A percentile compares a stretch with the other conserved stretches of the same genome.
These are phyloP conservation scores for Hypholoma sublateritium DNA, from an alignment of 768 basidiomycete species.

Conservation along the genomic window DNA sequence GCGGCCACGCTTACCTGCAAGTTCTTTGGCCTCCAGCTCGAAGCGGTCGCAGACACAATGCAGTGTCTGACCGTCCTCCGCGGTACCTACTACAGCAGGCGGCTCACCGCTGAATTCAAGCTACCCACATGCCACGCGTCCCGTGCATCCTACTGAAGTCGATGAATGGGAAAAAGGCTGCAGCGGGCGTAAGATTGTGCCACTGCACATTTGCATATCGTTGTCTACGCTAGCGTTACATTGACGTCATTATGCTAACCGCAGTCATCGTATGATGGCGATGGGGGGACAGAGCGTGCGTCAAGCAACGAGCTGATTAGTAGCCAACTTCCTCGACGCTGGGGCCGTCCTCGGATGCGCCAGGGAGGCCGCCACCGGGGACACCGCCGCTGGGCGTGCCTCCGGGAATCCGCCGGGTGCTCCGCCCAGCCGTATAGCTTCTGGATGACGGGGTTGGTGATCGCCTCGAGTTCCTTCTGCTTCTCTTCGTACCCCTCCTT, in stretches of 20 bases:
- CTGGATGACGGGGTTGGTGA: constrained; percentile 75
- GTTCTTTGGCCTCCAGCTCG: too few species aligned
- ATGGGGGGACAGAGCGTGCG: constrained; percentile 7
- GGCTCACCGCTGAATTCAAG: too few species aligned
- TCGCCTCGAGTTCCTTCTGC: constrained; percentile 88
- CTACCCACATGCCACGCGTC: too few species aligned
- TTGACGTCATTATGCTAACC: constrained; percentile 24
- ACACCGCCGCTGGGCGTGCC: constrained; percentile 62
- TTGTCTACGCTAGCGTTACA: constrained; percentile 22
- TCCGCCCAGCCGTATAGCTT: constrained; percentile 74
- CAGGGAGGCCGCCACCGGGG: constrained; percentile 66
- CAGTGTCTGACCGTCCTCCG: too few species aligned
- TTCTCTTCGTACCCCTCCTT: constrained; percentile 93
- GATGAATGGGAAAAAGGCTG: too few species aligned
- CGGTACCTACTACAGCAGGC: too few species aligned
- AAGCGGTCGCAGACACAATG: too few species aligned
- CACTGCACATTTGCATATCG: too few species aligned
- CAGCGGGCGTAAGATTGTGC: too few species aligned
- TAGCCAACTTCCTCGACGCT: constrained; percentile 93
- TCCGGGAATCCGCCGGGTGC: constrained; percentile 53
- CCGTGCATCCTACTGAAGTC: too few species aligned
- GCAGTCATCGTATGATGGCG: constrained; percentile 19
- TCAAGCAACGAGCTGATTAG: constrained; percentile 29
- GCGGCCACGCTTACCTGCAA: too few species aligned
- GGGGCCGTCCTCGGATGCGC: constrained; percentile 78